These are phyloP conservation scores for Eragrostis curvula DNA, from an alignment of 176 grass and related monocot genomes.

Conservation along the genomic window DNA sequence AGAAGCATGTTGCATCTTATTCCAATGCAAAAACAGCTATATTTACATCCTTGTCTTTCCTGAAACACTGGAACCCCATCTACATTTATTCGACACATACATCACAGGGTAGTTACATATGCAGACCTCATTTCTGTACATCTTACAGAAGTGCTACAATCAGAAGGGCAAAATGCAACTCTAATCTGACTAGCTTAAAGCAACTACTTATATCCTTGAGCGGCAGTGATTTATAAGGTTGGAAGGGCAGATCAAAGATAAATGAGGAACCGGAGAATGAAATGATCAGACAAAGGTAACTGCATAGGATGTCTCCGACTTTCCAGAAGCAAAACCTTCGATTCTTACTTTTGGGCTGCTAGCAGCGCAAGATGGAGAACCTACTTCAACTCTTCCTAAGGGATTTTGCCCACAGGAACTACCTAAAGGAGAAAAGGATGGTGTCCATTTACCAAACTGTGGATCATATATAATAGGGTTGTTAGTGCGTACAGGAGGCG, in stretches of 20 bases:
- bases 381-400: slow-evolving; percentile 55
- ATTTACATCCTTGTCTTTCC: slow-evolving; percentile 37
- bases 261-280: slow-evolving; percentile 41
- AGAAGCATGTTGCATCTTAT: slow-evolving; percentile 32
- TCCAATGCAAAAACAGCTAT: slow-evolving; percentile 31
- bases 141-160: slow-evolving; percentile 48
- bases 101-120: slow-evolving; percentile 46
- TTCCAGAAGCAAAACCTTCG: slow-evolving; percentile 81
- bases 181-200: slow-evolving; percentile 35
- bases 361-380: slow-evolving; percentile 67
- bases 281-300: slow-evolving; percentile 68
- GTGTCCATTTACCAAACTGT: slow-evolving; percentile 59
- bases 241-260: not conserved
- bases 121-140: slow-evolving; percentile 73
- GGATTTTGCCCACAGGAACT: slow-evolving; percentile 51
- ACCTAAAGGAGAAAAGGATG: slow-evolving; percentile 61
- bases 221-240: not conserved
- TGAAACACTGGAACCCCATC: slow-evolving; percentile 29
- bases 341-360: slow-evolving; percentile 89
- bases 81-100: slow-evolving; percentile 52
- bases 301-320: slow-evolving; percentile 57
- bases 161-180: slow-evolving; percentile 31
- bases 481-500: slow-evolving; percentile 81
- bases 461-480: slow-evolving; percentile 84
- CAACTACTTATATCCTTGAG: slow-evolving; percentile 42